Percentiles rank a stretch among this genome's conserved stretches.
Conservation (phyloP, 2,329 filamentous ascomycete species). For the Biscogniauxia marginata region DNA sequence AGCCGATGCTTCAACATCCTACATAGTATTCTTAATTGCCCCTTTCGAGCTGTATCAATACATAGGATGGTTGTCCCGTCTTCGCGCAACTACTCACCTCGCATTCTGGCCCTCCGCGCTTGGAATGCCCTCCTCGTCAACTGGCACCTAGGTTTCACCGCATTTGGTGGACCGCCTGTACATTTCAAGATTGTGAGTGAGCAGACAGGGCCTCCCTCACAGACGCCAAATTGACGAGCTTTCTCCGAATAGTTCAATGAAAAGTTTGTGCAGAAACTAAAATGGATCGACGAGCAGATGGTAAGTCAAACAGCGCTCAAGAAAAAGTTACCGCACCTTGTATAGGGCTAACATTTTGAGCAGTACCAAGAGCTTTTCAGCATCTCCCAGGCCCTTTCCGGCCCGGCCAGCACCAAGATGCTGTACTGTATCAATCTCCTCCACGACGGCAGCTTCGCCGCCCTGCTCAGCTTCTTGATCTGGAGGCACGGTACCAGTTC, state of each 20-base stretch:
- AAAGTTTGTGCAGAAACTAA: constrained; percentile 57
- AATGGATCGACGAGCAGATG: constrained; percentile 69
- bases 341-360: too few relatives aligned
- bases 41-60: too few relatives aligned
- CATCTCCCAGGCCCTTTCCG: constrained; percentile 64
- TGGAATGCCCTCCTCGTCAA: too few relatives aligned
- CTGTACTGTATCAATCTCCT: constrained; percentile 66
- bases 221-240: not conserved
- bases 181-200: constrained; percentile 63
- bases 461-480: constrained; percentile 58
- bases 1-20: too few relatives aligned
- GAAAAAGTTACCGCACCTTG: too few relatives aligned
- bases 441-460: constrained; percentile 57
- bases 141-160: constrained; percentile 64
- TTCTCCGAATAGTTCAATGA: constrained; percentile 45
- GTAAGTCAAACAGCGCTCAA: constrained; percentile 44
- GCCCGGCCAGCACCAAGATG: constrained; percentile 71
- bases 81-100: too few relatives aligned
- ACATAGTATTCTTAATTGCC: too few relatives aligned
- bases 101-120: too few relatives aligned
- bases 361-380: constrained; percentile 71
- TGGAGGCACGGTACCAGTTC: constrained; percentile 53
- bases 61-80: too few relatives aligned
- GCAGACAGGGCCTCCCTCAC: not conserved
- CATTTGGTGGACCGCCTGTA: constrained; percentile 67